phyloP scores from a whole-genome alignment of 768 basidiomycete genomes.

The Psilocybe sp. region DNA sequence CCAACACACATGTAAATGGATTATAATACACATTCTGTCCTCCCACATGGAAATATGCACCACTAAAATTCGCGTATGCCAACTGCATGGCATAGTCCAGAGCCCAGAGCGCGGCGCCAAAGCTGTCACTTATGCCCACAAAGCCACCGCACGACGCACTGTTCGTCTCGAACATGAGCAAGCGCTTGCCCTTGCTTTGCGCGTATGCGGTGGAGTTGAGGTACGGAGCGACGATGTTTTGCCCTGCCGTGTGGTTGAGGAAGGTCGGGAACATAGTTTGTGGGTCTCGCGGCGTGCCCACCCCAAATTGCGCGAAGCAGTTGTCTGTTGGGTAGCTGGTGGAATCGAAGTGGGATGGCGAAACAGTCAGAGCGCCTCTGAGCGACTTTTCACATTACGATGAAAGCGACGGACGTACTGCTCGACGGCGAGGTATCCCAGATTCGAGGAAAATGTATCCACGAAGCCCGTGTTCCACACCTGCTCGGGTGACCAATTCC shows the following conservation, averaged over 20 bases:
- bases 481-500: conserved; percentile 49
- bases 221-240: conserved; percentile 50
- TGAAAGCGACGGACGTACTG: conserved; percentile 34
- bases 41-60: conserved; percentile 53
- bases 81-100: conserved; percentile 60
- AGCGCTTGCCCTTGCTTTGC: conserved; percentile 36
- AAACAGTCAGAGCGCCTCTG: conserved; percentile 25
- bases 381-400: not conserved
- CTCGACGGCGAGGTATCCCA: conserved; percentile 53
- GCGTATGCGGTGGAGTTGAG: conserved; percentile 50
- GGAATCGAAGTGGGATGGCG: conserved; percentile 6
- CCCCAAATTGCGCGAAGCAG: conserved; percentile 49
- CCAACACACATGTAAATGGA: conserved; percentile 36
- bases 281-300: conserved; percentile 38
- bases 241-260: conserved; percentile 58
- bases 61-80: conserved; percentile 53
- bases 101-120: conserved; percentile 64
- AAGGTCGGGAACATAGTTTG: conserved; percentile 52
- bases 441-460: conserved; percentile 32
- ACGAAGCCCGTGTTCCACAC: conserved; percentile 58
- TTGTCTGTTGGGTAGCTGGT: conserved; percentile 59
- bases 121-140: conserved; percentile 58
- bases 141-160: conserved; percentile 71
- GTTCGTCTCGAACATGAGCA: conserved; percentile 73
- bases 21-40: conserved; percentile 68